Base-by-base conservation (phyloP, 345 rosid genomes). In the Gossypium bickii region DNA sequence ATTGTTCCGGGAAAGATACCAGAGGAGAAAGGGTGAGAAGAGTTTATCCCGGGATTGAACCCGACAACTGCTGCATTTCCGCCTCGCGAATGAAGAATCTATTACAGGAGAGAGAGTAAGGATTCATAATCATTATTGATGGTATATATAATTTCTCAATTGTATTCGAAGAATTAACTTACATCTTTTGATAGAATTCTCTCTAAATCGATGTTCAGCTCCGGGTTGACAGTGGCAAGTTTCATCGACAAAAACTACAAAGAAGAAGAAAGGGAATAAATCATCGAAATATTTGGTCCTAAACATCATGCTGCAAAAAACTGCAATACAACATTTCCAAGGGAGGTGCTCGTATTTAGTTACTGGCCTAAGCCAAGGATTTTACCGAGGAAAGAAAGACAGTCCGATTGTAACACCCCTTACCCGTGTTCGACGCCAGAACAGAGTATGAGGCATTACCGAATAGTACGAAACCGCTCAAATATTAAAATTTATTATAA, bases 211-310 rank as follows among this genome's bases (percentile, higher is more conserved):
- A 86, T 62, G 82, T 85, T 81, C 75, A 89, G 63, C 68, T 89
- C 98, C 12, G 98, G 98, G 82, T 89, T 90, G 68, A 92, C 97
- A 38, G 98, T 87, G 15, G 98, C 88, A 29, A 94, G 98, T 86
- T 92, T 94, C 98, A 94, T 94, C 2, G 98, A 94, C 78, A 94
- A 80, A 77, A 94, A 94, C 98, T 94, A 90, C 82, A 80, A 71
- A 64, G 75, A 52, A 56, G 74, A n/a, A 18, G 70, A 5, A 4
- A 12, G 17, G 4, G 16, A 52, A 52, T 17, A 25, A 15, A 49
- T 25, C 44, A 1, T 34, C 24, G 7, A 27, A 49, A 51, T 34
- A 49, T 15, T 69, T 24, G 9, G 27, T 72, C 67, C 64, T 55
- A 41, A 41, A 71, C 53, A 4, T 25, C 27, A 16, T 43, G 18